Base-by-base conservation (phyloP, 2,329 filamentous ascomycete species). In the Arachnopeziza araneosa region DNA sequence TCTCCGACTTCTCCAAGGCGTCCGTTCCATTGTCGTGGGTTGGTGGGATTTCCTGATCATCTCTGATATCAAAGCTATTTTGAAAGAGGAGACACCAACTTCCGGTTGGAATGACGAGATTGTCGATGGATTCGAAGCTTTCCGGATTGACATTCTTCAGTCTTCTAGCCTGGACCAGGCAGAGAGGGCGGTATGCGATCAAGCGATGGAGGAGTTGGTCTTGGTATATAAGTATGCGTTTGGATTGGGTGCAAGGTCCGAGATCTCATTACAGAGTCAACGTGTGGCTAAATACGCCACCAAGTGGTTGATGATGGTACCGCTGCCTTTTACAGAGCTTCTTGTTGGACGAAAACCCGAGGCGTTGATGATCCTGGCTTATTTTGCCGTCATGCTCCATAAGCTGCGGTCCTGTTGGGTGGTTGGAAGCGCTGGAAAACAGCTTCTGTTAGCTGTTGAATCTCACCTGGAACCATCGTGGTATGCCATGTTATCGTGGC, bases 351-450 rank as follows among this genome's bases (percentile, higher is more conserved):
- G 67, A 24, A 67, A 67, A 21, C 70, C 73, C 0, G 74, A 76
- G 26, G 73, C 74, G 1, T 66, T 77, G 55, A 59, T 74, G 1
- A 60, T 77, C 12, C 57, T 77, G 26, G 73, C 72, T 2, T 67
- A 75, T 59, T 77, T 75, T 61, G 69, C 72, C 1, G 63, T 74
- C 7, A 55, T 76, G 49, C 54, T 76, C n/a, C 69, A 76, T 61
- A 56, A 22, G 5, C 54, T 58, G 14, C 58, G 66, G 22, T 22
- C 53, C 1, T 65, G 61, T 32, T 72, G 70, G 70, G 59, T 66
- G 8, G 61, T 71, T 44, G 67, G 68, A 2, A 55, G 64, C 24
- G 59, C 65, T 19, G 69, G 69, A 23, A 63, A 52, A 10, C 64
- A 62, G 52, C 56, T 71, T n/a, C 56, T 71, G 17, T 32, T 57